Base-by-base conservation (phyloP, 805 yeast species). In the Ogataea sp. region DNA sequence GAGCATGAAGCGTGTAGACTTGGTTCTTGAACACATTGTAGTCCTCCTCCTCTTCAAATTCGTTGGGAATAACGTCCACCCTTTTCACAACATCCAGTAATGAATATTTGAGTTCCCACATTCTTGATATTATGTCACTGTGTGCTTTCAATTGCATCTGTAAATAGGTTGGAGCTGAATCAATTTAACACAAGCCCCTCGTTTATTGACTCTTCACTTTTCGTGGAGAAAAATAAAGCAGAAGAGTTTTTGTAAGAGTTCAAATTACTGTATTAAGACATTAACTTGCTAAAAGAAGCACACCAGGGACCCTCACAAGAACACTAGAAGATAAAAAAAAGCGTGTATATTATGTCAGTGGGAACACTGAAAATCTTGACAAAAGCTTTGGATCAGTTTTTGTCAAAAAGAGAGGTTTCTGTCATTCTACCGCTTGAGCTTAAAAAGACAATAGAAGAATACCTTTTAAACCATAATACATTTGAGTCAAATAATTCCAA, bases 1-100 rank as follows among this genome's bases (percentile, higher is more conserved):
- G 73, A 0, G 74, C 58, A 6, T 48, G 34, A 9, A 71, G 42
- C 23, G 47, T 47, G 38, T 56, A 66, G 1, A 68, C 60, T 11
- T 55, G 44, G 3, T 42, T 15, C 1, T 18, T 24, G 34, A 53
- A 52, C 17, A 37, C 20, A 1, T 32, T 20, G 2, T 11, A 28
- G 18, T 44, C 49, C 2, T 36, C 40, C 6, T 29, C n/a, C 3
- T 30, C 39, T 24, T 59, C 56, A 20, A 46, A 47, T 4, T 56
- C 47, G 34, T 60, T 50, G 3, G 67, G 66, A 23, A 51, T 51
- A 11, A 46, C 55, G 29, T 64, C 66, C 10, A 60, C 52, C 37
- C 43, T 42, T 20, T 55, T 49, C 15, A 62, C 48, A 10, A 56
- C 36, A 4, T 56, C 53, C n/a, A 59, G 39, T 11, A 36, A 20